Evolutionary conservation across 2,329 filamentous ascomycete genomes (phyloP), one percentile per base, ranked within the genome.

Genomic region (Colletotrichum coccodes): DNA sequence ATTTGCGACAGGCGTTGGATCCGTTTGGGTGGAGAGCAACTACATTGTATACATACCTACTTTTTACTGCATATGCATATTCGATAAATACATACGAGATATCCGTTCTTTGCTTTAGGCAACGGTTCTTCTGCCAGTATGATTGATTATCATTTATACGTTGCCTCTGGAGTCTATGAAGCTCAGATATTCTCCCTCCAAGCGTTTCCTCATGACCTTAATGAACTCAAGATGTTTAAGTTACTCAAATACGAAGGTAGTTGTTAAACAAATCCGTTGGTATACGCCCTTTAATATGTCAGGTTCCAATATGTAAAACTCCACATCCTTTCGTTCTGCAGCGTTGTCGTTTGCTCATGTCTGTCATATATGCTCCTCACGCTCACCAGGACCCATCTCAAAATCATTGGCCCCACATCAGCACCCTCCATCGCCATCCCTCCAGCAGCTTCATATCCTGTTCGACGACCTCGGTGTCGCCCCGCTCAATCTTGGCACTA

Each of bases 371-470:
- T 30, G 18, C 34, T 44, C 21, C 18, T 53, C 46, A 44, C 7
- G n/a, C 28, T 36, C 14, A 23, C 16, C 49, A 40, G 12, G 8
- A 2, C 42, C 6, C 6, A 14, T 23, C 4, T 12, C 21, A 18
- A 18, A 28, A 52, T 73, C 53, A 73, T 26, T 64, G 49, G 4
- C 75, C 80, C 83, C 83, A 89, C 32, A 84, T 72, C 70, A 89
- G 69, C 23, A 89, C 80, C 57, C 86, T 78, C 87, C 87, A 89
- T 64, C 87, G 79, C 87, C 87, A 89, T 1, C 87, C 86, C 38
- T 82, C 79, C 21, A 89, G 75, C 16, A 83, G 49, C 72, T 82
- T 82, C 69, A 89, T 63, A 64, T 90, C 87, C 40, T 78, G 78
- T 26, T 87, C 85, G 2, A 77, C 78, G 4, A 89, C 68, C 34